Conservation (phyloP, 768 basidiomycete species). For the Clitopilus hobsonii region DNA sequence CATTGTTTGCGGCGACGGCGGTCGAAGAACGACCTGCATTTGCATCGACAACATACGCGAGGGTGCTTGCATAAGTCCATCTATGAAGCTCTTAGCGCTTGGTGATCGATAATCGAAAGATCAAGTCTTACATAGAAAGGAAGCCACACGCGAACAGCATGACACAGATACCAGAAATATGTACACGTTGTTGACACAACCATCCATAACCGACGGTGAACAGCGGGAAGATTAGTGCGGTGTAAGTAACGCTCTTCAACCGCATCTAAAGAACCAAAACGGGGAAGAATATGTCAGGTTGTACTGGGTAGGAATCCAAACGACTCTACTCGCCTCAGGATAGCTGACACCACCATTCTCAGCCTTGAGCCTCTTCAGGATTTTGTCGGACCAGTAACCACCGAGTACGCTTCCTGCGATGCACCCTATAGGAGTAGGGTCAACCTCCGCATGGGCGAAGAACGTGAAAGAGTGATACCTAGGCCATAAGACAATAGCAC, state of each 20-base stretch:
- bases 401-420: slow-evolving; percentile 38
- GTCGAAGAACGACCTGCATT: slow-evolving; percentile 77
- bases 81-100: slow-evolving; percentile 32
- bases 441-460: background rate
- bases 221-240: slow-evolving; percentile 56
- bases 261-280: slow-evolving; percentile 50
- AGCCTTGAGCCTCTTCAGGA: slow-evolving; percentile 30
- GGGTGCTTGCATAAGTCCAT: slow-evolving; percentile 60
- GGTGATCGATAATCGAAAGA: background rate
- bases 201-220: slow-evolving; percentile 70
- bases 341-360: slow-evolving; percentile 37
- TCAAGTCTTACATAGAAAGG: slow-evolving; percentile 56
- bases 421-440: slow-evolving; percentile 24
- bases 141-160: slow-evolving; percentile 73
- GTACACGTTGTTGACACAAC: slow-evolving; percentile 58
- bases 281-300: background rate
- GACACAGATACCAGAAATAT: slow-evolving; percentile 66
- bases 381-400: slow-evolving; percentile 40
- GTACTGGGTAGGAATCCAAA: background rate
- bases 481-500: slow-evolving; percentile 72
- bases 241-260: slow-evolving; percentile 54
- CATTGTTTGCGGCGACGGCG: slow-evolving; percentile 73
- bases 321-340: slow-evolving; percentile 56
- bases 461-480: slow-evolving; percentile 30
- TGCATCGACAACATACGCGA: slow-evolving; percentile 85